Conservation (phyloP, 306 rosid genomes). For the Fagus sylvatica region DNA sequence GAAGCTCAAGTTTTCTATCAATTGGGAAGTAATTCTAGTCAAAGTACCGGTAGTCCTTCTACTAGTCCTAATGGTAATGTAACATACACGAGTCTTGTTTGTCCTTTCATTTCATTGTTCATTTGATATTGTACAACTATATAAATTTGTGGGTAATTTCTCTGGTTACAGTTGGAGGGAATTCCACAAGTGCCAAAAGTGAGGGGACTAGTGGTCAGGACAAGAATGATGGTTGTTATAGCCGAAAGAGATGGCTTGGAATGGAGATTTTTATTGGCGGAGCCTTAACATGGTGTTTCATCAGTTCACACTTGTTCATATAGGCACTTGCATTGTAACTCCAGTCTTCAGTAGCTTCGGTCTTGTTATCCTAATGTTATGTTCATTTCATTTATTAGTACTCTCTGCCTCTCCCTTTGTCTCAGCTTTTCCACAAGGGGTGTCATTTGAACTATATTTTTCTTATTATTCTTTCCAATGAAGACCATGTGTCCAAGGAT, state of each 20-base stretch:
- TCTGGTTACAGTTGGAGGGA: conserved; percentile 22
- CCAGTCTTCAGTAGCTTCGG: background rate
- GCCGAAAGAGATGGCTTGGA: conserved; percentile 24
- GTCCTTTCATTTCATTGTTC: background rate
- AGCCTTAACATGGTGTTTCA: conserved; percentile 28
- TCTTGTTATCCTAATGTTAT: background rate
- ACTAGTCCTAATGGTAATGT: conserved; percentile 53
- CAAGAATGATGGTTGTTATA: conserved; percentile 36
- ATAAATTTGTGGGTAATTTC: background rate
- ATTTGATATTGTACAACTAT: background rate
- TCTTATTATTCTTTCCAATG: too few relatives aligned
- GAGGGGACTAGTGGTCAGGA: conserved; percentile 13
- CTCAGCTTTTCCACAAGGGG: too few relatives aligned
- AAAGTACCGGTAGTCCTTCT: conserved; percentile 29
- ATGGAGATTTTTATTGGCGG: conserved; percentile 17
- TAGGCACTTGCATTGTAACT: conserved; percentile 13
- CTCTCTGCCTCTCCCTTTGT: too few relatives aligned
- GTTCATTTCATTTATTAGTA: too few relatives aligned
- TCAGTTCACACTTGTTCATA: conserved; percentile 18
- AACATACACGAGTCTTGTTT: background rate
- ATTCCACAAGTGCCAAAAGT: conserved; percentile 8
- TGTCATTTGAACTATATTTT: too few relatives aligned
- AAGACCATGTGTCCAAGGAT: too few relatives aligned
- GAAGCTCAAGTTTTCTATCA: conserved; percentile 83
- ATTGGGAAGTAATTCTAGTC: conserved; percentile 28